Percentiles rank a stretch among this genome's conserved stretches.
Evolutionary conservation across 306 rosid genomes (phyloP).

Genomic region (Lupinus albus): DNA sequence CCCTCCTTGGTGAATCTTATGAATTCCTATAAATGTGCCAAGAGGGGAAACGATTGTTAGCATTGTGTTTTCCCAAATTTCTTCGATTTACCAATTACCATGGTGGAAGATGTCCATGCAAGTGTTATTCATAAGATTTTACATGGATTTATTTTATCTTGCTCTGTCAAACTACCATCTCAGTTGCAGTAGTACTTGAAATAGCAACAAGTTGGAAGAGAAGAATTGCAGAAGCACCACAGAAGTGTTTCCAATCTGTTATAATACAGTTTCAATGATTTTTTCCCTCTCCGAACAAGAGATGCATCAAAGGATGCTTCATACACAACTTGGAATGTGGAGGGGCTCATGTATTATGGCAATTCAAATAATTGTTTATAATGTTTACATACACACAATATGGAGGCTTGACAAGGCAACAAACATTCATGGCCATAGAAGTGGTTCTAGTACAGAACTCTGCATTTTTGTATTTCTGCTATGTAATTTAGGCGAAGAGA

Average conservation of each 20-base stretch:
- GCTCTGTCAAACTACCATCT: constrained; percentile 18
- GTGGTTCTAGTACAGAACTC: neutral
- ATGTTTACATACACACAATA: constrained; percentile 3
- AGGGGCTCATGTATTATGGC: constrained; percentile 27
- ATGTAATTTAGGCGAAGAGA: constrained; percentile 8
- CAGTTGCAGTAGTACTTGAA: constrained; percentile 1
- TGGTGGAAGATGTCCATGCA: constrained; percentile 26
- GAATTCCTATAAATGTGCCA: constrained; percentile 63
- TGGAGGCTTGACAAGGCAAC: constrained; percentile 13
- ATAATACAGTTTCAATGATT: constrained; percentile 1
- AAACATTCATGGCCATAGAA: constrained; percentile 9
- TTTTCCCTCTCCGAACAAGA: constrained; percentile 34
- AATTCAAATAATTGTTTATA: constrained; percentile 19
- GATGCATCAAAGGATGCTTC: constrained; percentile 37
- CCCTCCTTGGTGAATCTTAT: constrained; percentile 64
- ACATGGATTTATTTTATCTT: constrained; percentile 16
- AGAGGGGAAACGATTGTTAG: constrained; percentile 48
- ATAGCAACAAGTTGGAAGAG: constrained; percentile 30
- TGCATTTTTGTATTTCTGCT: neutral
- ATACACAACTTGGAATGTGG: constrained; percentile 14
- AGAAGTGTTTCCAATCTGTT: constrained; percentile 27
- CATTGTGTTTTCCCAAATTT: neutral
- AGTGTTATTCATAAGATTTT: constrained; percentile 24
- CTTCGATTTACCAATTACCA: constrained; percentile 12
- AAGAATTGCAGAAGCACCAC: constrained; percentile 27